Conservation (phyloP, 306 rosid genomes). For the Senna tora region DNA sequence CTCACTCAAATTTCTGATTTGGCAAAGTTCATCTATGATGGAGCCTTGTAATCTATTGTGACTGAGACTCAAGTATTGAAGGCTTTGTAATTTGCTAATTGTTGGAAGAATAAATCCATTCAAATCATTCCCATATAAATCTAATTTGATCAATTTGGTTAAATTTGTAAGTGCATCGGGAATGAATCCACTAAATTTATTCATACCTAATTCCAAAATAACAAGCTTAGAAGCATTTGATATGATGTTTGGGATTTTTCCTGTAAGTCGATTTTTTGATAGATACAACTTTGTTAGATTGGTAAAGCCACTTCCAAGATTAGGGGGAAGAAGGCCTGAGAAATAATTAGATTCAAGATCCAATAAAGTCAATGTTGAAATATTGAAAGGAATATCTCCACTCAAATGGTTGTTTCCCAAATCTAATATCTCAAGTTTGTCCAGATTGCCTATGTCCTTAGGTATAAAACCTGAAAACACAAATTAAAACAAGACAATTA, state of each 20-base stretch:
- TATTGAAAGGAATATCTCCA: background rate
- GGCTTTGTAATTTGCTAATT: background rate
- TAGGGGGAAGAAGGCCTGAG: background rate
- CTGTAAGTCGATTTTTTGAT: background rate
- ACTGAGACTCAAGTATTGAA: background rate
- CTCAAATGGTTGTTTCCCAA: no score
- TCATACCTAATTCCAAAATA: accelerated
- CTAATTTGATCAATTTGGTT: background rate
- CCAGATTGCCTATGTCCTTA: no score
- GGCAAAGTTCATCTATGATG: background rate
- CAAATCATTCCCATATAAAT: background rate
- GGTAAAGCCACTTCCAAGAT: background rate
- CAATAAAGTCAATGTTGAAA: background rate
- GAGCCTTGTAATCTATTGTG: background rate
- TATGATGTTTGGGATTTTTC: background rate
- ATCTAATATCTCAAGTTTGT: no score
- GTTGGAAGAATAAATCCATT: background rate
- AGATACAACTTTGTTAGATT: background rate
- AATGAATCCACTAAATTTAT: background rate
- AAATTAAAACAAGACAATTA: no score
- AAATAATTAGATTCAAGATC: background rate
- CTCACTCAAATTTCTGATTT: background rate
- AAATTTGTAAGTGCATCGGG: background rate
- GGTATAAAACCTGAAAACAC: constrained; percentile 26
- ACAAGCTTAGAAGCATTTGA: background rate